Base-by-base conservation (phyloP, 2,329 filamentous ascomycete species). In the Pseudogymnoascus sp. region DNA sequence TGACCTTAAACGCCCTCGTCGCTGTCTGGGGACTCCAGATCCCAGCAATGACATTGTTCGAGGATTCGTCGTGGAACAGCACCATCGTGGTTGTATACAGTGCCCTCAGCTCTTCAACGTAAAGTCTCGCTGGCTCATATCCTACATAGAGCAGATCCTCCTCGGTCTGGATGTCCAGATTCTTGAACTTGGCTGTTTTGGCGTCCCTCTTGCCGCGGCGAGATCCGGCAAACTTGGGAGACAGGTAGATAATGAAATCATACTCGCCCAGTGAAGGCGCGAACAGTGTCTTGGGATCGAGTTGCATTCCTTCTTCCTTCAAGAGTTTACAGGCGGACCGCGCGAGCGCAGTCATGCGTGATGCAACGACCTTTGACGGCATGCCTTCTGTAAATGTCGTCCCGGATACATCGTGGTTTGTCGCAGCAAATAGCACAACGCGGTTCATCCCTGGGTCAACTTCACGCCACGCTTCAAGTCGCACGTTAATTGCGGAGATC, bases 401-500 rank as follows among this genome's bases (percentile, higher is more conserved):
- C 3, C 94, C 94, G 37, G 88, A 89, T 4, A 78, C 76, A 69
- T 97, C 92, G 66, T 90, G 78, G 61, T 90, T 89, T 0, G 91
- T 92, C 2, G 91, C 91, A 3, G 88, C 88, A 70, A 97, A 90
- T 39, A 97, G 77, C 16, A 89, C 87, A 2, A 90, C 84, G 65
- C 86, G 86, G 75, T 94, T 96, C 86, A 97, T 90, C 61, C 83
- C 85, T 0, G 92, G 92, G 70, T 99, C 94, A 61, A 94, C 86
- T 67, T 89, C 91, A 63, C 94, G 83, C 91, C 91, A 96, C 12
- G 88, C 87, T 65, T 91, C 85, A 63, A 97, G 87, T 19, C 88
- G 85, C 3, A 86, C 89, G 38, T 80, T 81, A 66, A 94, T 86
- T 2, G 80, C 77, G 33, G 83, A 76, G 10, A 88, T 80, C 31